Base-by-base conservation (phyloP, 345 rosid genomes). In the Bruguiera gymnorhiza region DNA sequence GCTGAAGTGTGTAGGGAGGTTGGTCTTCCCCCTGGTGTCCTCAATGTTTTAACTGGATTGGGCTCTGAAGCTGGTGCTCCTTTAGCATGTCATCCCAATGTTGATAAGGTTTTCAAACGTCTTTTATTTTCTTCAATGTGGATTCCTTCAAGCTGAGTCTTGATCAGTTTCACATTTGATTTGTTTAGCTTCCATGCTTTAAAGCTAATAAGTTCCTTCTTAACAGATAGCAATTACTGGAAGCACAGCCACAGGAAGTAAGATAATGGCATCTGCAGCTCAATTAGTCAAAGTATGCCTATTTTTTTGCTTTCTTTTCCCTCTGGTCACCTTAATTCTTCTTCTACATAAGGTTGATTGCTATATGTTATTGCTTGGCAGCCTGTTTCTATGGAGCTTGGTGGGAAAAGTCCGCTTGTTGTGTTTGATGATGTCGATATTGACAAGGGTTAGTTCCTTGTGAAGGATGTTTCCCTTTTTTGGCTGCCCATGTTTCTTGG, bases 1-100 rank as follows among this genome's bases (percentile, higher is more conserved):
- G 99, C 86, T 79, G 96, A 87, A 54, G 83, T 96, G 62, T 96
- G 98, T 75, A 79, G 75, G 32, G 98, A 92, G 82, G 98, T 80
- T 65, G 91, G 93, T 77, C 99, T 95, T 70, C 99, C 98, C 71
- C 85, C 94, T 48, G 99, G 99, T 65, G 95, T 95, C 67, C 89
- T 95, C 70, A 95, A 95, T 77, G 78, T 95, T 78, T 67, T 95
- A 68, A 87, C 99, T 69, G 99, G 98, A 72, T 83, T 92, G 81
- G 99, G 99, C 74, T 79, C 86, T 66, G 99, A 92, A 84, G 98
- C 97, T 72, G 99, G 98, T 72, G 99, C 92, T 78, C 94, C 99
- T 69, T 71, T 95, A 83, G 99, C 91, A 73, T 79, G 91, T 37
- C 99, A 95, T 83, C 96, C 96, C 68, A 72, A 80, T 59, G 96